Evolutionary conservation across 2,329 filamentous ascomycete species (phyloP).

Genomic region (Triangularia setosa): DNA sequence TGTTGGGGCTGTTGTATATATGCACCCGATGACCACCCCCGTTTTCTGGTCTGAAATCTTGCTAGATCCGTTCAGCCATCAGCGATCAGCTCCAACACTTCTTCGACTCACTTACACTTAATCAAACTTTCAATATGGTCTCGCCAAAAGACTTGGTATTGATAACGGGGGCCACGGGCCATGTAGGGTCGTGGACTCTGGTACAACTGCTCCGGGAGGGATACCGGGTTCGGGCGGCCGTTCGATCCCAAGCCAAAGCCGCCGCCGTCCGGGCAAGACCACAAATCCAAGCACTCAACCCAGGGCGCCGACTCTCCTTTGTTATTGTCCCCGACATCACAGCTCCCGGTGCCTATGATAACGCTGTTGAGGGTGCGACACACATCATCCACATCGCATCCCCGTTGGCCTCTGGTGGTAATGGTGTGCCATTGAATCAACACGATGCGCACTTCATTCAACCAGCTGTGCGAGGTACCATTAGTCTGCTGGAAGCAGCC

Average conservation of each 20-base stretch:
- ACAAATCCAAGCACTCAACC: slow-evolving; percentile 26
- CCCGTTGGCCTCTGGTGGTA: slow-evolving; percentile 20
- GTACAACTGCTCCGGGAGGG: slow-evolving; percentile 31
- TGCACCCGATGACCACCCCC: neutral
- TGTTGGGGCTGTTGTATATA: slow-evolving; percentile 2
- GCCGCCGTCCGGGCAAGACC: slow-evolving; percentile 27
- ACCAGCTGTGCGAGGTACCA: slow-evolving; percentile 24
- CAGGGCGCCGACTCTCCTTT: slow-evolving; percentile 28
- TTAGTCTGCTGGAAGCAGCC: slow-evolving; percentile 27
- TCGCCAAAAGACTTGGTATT: slow-evolving; percentile 22
- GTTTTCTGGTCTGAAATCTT: neutral
- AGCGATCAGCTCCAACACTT: neutral
- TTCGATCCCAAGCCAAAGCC: slow-evolving; percentile 33
- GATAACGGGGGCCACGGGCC: slow-evolving; percentile 38
- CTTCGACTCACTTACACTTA: neutral
- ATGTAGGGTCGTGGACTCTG: slow-evolving; percentile 35
- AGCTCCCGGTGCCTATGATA: slow-evolving; percentile 31
- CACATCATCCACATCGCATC: slow-evolving; percentile 29
- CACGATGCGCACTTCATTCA: slow-evolving; percentile 23
- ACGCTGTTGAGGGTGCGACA: slow-evolving; percentile 30
- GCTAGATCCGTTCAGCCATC: neutral
- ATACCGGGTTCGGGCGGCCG: slow-evolving; percentile 35
- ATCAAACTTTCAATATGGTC: slow-evolving; percentile 2
- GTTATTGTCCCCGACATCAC: slow-evolving; percentile 32
- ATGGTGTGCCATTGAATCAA: slow-evolving; percentile 14